These are phyloP conservation scores for Tylopilus sp. DNA, from an alignment of 768 basidiomycete genomes.

Conservation along the genomic window DNA sequence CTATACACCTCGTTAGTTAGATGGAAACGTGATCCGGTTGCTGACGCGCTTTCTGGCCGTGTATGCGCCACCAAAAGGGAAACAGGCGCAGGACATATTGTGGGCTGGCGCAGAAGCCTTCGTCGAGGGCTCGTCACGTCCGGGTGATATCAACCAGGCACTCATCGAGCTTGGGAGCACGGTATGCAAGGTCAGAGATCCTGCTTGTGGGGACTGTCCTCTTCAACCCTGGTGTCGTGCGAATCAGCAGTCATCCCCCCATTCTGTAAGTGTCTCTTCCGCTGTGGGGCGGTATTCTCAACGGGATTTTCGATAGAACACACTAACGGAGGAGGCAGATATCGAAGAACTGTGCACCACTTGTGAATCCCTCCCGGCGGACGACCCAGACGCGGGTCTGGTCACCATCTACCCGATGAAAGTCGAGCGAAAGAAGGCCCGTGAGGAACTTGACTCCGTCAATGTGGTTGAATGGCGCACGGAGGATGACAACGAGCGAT, in stretches of 20 bases:
- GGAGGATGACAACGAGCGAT: slow-evolving; percentile 38
- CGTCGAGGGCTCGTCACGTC: slow-evolving; percentile 50
- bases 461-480: slow-evolving; percentile 80
- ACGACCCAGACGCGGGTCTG: slow-evolving; percentile 10
- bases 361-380: slow-evolving; percentile 55
- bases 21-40: slow-evolving; percentile 89
- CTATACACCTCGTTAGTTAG: slow-evolving; percentile 50
- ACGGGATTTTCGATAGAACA: not conserved
- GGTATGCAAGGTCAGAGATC: slow-evolving; percentile 83
- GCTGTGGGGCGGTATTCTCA: not conserved
- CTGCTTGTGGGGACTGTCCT: slow-evolving; percentile 72
- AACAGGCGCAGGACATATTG: slow-evolving; percentile 72
- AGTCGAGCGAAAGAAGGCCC: slow-evolving; percentile 72
- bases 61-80: slow-evolving; percentile 78
- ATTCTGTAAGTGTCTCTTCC: slow-evolving; percentile 9
- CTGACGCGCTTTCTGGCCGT: slow-evolving; percentile 80
- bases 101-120: slow-evolving; percentile 76
- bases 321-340: slow-evolving; percentile 37
- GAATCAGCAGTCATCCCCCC: slow-evolving; percentile 32
- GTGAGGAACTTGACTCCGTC: slow-evolving; percentile 83
- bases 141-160: slow-evolving; percentile 89
- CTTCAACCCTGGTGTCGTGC: slow-evolving; percentile 67
- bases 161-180: slow-evolving; percentile 95
- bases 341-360: slow-evolving; percentile 76
- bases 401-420: slow-evolving; percentile 90